Conservation (phyloP, 345 rosid species). For the rapeseed (Brassica napus) region Da-Ae NC_063436.1:28206001-28206500, state of each 20-base stretch:
- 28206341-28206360: slow-evolving; percentile 25
- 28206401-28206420: slow-evolving; percentile 41
- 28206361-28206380: slow-evolving; percentile 40
- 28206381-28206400: slow-evolving; percentile 42
- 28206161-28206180: slow-evolving; percentile 37
- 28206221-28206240: slow-evolving; percentile 26
- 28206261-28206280: slow-evolving; percentile 33
- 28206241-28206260: slow-evolving; percentile 11
- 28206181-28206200: slow-evolving; percentile 23
- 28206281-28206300: slow-evolving; percentile 20
- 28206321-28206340: slow-evolving; percentile 36
- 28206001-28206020: slow-evolving; percentile 2
- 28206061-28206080: slow-evolving; percentile 34
- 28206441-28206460: slow-evolving; percentile 34
- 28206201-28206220: slow-evolving; percentile 28
- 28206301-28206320: slow-evolving; percentile 27
- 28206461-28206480: not conserved
- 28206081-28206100: slow-evolving; percentile 28
- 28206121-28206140: slow-evolving; percentile 12
- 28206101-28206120: slow-evolving; percentile 34
- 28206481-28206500: not conserved
- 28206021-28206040: slow-evolving; percentile 15
- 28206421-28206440: slow-evolving; percentile 42
- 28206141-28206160: slow-evolving; percentile 33
- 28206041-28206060: slow-evolving; percentile 1